Conservation (phyloP, 257 asterid genomes). For the Solanum pennellii region DNA sequence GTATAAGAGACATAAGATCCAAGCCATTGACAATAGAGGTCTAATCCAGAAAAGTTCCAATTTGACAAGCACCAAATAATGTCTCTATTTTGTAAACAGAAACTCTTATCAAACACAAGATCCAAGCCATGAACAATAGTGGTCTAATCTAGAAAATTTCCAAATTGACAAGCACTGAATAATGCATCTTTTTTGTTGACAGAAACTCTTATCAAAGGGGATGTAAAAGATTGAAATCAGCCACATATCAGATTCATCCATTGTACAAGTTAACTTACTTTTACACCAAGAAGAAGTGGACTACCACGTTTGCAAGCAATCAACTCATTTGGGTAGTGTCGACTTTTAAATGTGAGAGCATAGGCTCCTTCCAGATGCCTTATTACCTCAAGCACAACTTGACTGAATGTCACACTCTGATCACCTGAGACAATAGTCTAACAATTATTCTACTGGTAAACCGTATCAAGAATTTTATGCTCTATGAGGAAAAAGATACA, state of each 20-base stretch:
- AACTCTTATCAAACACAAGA: neutral
- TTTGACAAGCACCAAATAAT: neutral
- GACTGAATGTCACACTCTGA: conserved; percentile 72
- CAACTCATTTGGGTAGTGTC: conserved; percentile 88
- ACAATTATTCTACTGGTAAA: neutral
- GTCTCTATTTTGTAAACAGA: neutral
- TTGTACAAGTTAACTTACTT: conserved; percentile 42
- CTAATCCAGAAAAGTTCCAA: neutral
- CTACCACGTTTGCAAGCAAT: conserved; percentile 99
- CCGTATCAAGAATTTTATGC: neutral
- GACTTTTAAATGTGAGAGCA: conserved; percentile 93
- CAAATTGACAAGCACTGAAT: neutral
- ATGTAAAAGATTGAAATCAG: neutral
- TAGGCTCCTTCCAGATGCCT: conserved; percentile 99
- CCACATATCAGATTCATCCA: neutral
- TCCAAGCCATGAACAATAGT: neutral
- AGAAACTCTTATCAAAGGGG: neutral
- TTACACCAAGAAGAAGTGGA: conserved; percentile 94
- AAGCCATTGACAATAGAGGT: neutral
- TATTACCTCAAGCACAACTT: conserved; percentile 97
- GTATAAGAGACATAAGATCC: neutral
- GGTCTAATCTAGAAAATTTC: neutral
- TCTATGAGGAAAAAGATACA: neutral
- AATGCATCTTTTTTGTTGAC: neutral
- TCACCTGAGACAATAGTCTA: conserved; percentile 40